Percentiles rank a stretch among this genome's conserved stretches.
Conservation (phyloP, 352 stramenopile species). For the Phytophthora sp. region DNA sequence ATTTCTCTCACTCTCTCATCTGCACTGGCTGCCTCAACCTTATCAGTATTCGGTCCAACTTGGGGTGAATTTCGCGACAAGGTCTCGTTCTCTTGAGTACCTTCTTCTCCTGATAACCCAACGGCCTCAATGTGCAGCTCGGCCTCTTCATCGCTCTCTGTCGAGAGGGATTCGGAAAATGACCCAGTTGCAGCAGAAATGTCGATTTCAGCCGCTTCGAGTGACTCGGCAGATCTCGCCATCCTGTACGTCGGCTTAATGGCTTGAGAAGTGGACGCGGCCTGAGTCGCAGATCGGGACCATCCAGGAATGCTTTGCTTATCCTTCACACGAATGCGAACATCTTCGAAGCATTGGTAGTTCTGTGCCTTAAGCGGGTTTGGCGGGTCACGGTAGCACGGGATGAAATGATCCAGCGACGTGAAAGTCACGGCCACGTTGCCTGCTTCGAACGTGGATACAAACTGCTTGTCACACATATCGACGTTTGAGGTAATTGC, state of each 20-base stretch:
- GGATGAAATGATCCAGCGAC: slow-evolving; percentile 82
- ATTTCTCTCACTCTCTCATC: slow-evolving; percentile 19
- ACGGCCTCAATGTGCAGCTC: background rate
- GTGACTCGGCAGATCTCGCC: slow-evolving; percentile 10
- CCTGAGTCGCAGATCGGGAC: slow-evolving; percentile 39
- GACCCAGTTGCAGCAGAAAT: background rate
- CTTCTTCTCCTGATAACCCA: background rate
- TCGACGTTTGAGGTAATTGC: slow-evolving; percentile 61
- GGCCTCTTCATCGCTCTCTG: background rate
- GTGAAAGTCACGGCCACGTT: slow-evolving; percentile 76
- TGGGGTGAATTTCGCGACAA: background rate
- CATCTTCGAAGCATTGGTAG: slow-evolving; percentile 68
- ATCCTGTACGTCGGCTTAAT: slow-evolving; percentile 14
- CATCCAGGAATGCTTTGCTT: slow-evolving; percentile 82
- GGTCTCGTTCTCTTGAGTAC: slow-evolving; percentile 9
- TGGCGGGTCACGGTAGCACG: slow-evolving; percentile 83
- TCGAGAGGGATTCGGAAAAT: background rate
- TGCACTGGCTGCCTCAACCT: slow-evolving; percentile 3
- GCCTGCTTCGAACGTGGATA: slow-evolving; percentile 61
- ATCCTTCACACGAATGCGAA: slow-evolving; percentile 81
- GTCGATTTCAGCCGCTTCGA: slow-evolving; percentile 5
- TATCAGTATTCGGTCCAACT: slow-evolving; percentile 1
- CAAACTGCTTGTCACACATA: slow-evolving; percentile 78
- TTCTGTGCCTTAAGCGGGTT: slow-evolving; percentile 79
- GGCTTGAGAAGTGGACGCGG: slow-evolving; percentile 5